phyloP scores from a whole-genome alignment of 257 asterid species.

The Voacanga thouarsii region DNA sequence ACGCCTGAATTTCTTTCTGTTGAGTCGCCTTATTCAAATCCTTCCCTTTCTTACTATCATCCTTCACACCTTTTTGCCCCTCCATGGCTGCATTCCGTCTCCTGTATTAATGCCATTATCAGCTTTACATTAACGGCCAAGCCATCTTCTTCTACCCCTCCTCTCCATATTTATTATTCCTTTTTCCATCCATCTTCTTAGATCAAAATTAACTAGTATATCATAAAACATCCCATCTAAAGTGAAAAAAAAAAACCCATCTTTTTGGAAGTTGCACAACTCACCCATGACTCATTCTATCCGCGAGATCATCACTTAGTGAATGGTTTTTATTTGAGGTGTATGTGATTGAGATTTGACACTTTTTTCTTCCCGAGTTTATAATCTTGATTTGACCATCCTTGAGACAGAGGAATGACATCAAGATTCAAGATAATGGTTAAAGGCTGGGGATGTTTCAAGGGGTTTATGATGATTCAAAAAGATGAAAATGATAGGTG shows the following conservation, averaged over 20 bases:
- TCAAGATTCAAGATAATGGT: background rate
- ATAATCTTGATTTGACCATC: background rate
- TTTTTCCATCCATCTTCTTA: background rate
- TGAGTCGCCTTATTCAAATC: conserved; percentile 34
- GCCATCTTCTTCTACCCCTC: background rate
- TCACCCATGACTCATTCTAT: too few relatives aligned
- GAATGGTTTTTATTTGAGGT: too few relatives aligned
- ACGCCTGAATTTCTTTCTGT: conserved; percentile 14
- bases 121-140: background rate
- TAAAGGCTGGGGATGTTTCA: background rate
- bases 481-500: background rate
- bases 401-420: background rate
- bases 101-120: background rate
- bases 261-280: too few relatives aligned
- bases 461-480: background rate
- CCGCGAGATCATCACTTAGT: too few relatives aligned
- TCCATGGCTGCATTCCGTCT: background rate
- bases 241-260: too few relatives aligned
- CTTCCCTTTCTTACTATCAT: conserved; percentile 13
- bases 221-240: too few relatives aligned
- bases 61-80: conserved; percentile 26
- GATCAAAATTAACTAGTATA: too few relatives aligned
- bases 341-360: too few relatives aligned
- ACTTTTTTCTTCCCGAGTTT: too few relatives aligned
- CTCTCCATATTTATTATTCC: background rate